Conservation (phyloP, 768 basidiomycete species). For the Leccinellum albellum region DNA sequence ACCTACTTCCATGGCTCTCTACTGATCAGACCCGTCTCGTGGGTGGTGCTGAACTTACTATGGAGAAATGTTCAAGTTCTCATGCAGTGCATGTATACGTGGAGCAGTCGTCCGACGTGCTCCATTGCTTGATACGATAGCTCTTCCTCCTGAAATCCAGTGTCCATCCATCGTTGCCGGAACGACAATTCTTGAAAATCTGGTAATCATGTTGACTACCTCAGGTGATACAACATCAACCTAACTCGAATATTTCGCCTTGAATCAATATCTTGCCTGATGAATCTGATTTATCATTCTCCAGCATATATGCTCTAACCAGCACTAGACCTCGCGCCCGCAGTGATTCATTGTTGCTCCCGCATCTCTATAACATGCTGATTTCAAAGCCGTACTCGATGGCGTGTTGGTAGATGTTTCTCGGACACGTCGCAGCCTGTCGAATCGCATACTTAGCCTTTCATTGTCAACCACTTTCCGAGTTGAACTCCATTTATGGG, state of each 20-base stretch:
- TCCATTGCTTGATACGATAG: neutral
- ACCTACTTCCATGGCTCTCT: conserved; percentile 65
- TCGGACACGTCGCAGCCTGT: neutral
- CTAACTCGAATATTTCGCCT: neutral
- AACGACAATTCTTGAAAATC: too few relatives aligned
- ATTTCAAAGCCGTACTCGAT: neutral
- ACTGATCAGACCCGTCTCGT: conserved; percentile 68
- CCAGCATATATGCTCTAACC: neutral
- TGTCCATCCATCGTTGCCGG: too few relatives aligned
- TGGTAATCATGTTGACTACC: neutral
- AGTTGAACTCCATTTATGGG: neutral
- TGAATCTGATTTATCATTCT: neutral
- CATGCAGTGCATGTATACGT: too few relatives aligned
- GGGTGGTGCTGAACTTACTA: conserved; percentile 83
- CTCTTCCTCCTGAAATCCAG: neutral
- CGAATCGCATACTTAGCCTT: neutral
- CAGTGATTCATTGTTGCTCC: too few relatives aligned
- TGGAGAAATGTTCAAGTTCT: too few relatives aligned
- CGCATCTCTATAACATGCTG: neutral
- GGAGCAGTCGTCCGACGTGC: too few relatives aligned
- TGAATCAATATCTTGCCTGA: neutral
- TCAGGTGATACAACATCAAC: neutral
- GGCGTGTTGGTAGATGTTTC: neutral
- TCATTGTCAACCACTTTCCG: neutral
- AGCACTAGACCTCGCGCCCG: neutral